Evolutionary conservation across 768 basidiomycete species (phyloP), one percentile per base, ranked within the genome.

Genomic region (Leccinum rimulosum): DNA sequence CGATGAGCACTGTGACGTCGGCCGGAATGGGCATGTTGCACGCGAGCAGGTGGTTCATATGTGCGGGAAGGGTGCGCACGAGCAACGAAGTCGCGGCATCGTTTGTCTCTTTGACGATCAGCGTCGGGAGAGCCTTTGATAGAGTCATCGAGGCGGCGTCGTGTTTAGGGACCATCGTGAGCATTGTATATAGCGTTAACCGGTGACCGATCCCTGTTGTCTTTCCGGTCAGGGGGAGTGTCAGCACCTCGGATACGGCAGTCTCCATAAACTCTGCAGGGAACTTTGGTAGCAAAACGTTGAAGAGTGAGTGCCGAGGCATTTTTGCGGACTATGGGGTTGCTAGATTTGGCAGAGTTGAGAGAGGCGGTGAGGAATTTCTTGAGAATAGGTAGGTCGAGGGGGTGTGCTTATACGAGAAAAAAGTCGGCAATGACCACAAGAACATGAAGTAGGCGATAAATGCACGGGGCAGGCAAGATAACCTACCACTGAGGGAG

Each of bases 171-270:
- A 94, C 61, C 54, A 68, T 68, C 2, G 79, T 74, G 2, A 94
- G 79, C 86, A 98, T 92, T 1, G 84, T 80, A 74, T 93, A 95
- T 9, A 98, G 77, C 0, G 88, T 79, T 5, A 86, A 71, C 17
- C 95, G 86, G 70, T 98, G 94, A 57, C 95, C 95, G 2, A 89
- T 82, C 2, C 93, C 93, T 1, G 87, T 76, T 0, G 94, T 91
- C 77, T 97, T 99, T 19, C 93, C 90, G 0, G 86, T 73, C 65
- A 88, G 87, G 2, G 93, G 89, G 0, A 93, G 79, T n/a, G 77
- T 75, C 10, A 94, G 75, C 6, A 94, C 72, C 61, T 96, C 93
- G 9, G 77, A 77, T 2, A 86, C 80, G 11, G 85, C 80, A 1
- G 77, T 62, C 6, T 78, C 75, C 10, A 78, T 65, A 22, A 81